Evolutionary conservation across 1,139 yeast genomes (phyloP).

Genomic region (Suhomyces bokatorum): DNA sequence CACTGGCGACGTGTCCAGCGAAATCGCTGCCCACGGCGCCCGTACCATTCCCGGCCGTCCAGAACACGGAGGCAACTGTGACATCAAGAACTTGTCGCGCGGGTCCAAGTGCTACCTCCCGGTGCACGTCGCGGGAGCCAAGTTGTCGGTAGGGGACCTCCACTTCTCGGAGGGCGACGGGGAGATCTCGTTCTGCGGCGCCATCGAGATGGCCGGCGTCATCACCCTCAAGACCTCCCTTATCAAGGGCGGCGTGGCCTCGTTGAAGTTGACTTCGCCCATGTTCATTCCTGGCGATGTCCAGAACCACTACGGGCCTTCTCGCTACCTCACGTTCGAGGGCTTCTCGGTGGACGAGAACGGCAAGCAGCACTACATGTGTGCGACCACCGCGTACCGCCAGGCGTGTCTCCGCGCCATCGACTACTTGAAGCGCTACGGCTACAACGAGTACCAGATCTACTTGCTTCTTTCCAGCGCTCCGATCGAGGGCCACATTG

Average conservation of each 20-base stretch:
- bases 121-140: slow-evolving; percentile 48
- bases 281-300: slow-evolving; percentile 52
- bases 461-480: slow-evolving; percentile 47
- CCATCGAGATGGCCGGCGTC: slow-evolving; percentile 53
- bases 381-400: slow-evolving; percentile 50
- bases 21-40: slow-evolving; percentile 44
- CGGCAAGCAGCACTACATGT: slow-evolving; percentile 44
- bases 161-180: slow-evolving; percentile 57
- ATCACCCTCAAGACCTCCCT: slow-evolving; percentile 41
- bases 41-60: slow-evolving; percentile 54
- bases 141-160: slow-evolving; percentile 48
- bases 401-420: slow-evolving; percentile 51
- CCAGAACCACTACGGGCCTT: slow-evolving; percentile 46
- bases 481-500: slow-evolving; percentile 49
- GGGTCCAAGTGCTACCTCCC: slow-evolving; percentile 52
- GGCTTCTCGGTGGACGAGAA: slow-evolving; percentile 51
- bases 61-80: slow-evolving; percentile 55
- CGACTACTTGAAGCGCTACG: slow-evolving; percentile 49
- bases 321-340: slow-evolving; percentile 51
- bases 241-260: slow-evolving; percentile 42
- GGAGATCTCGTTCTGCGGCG: slow-evolving; percentile 54
- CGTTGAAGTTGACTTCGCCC: slow-evolving; percentile 43
- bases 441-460: slow-evolving; percentile 52
- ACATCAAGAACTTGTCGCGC: slow-evolving; percentile 48
- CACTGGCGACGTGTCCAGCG: slow-evolving; percentile 23